Base-by-base conservation (phyloP, 495 filamentous ascomycete genomes). In the Jackrogersella multiformis region DNA sequence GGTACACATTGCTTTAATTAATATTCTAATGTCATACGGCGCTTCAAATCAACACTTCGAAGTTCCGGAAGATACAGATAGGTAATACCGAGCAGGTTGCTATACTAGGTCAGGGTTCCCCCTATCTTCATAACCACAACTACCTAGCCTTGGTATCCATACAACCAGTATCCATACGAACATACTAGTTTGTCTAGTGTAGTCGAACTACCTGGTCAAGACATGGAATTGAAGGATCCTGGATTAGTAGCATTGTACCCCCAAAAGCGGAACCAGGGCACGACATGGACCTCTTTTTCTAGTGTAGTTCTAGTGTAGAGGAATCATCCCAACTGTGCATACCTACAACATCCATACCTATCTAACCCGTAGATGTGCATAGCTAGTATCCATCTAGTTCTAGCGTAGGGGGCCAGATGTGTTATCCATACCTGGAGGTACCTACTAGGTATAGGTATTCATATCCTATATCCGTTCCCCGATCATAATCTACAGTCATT, bases 211-310 rank as follows among this genome's bases (percentile, higher is more conserved):
- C n/a, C n/a, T n/a, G 56, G 56, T 56, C 44, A 69, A 69, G 66
- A 65, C 61, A 65, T 69, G 59, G 60, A 64, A 61, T 61, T 55
- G 66, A 65, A 65, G 66, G 66, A 65, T 68, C 57, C 51, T 64
- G 51, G 60, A 63, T 66, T 56, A n/a, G n/a, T 52, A 69, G 59
- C 48, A 65, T n/a, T n/a, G 44, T 53, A 56, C 46, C 58, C 70
- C 52, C 66, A 46, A 66, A 57, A 48, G 62, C 61, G 61, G 56
- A 70, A 66, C 66, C 61, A 57, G 41, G 64, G 68, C 53, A 64
- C 58, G 51, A 41, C 51, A 61, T 60, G 35, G 51, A 36, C 52
- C 59, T 53, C 55, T 68, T 49, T 35, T 61, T 39, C 56, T 26
- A 49, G 46, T 53, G 46, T 20, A 53, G 49, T 23, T 15, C 52